Base-by-base conservation (phyloP, 495 filamentous ascomycete genomes). In the Astrothelium subdiscretum region DNA sequence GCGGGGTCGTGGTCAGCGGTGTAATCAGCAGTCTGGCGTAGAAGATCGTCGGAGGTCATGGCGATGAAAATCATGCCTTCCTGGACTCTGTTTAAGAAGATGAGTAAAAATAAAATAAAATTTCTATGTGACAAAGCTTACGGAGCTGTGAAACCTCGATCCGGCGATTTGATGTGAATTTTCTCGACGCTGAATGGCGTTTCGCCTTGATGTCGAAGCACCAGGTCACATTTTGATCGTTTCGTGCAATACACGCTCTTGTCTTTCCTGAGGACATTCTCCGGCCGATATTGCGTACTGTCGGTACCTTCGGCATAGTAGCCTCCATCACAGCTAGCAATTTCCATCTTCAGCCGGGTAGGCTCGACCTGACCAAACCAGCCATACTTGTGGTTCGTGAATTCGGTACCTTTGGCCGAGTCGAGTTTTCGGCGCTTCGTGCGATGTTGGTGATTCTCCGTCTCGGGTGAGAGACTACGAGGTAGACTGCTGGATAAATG, bases 1-100 rank as follows among this genome's bases (percentile, higher is more conserved):
- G 29, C 8, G 1, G 59, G 27, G 29, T 26, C 15, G 29, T 40
- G 58, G 48, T 58, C n/a, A 35, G 13, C 15, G 38, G 48, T 31
- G 60, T 35, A 57, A 15, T 57, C 31, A 6, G 44, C 31, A 26
- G 60, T 32, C 8, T 51, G 60, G 32, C 26, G 32, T 8, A 40
- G 57, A n/a, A 95, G 78, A 60, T 92, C 87, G 62, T 92, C 82
- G 13, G 82, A 79, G 20, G 82, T 80, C 91, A 96, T 95, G 4
- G 89, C 84, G 40, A 97, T 81, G 70, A 97, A 96, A 5, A 97
- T 83, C 85, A 96, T 88, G 26, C 92, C 92, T 78, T 95, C 90
- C 76, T 92, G 89, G 57, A 96, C 86, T 59, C 90, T 95, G 67
- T 48, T 57, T 32, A 58, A 40, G 27, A 35, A 22, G 67, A 70